These are phyloP conservation scores for Bipolaris sorokiniana DNA, from an alignment of 2,329 filamentous ascomycete species.

Conservation along the genomic window DNA sequence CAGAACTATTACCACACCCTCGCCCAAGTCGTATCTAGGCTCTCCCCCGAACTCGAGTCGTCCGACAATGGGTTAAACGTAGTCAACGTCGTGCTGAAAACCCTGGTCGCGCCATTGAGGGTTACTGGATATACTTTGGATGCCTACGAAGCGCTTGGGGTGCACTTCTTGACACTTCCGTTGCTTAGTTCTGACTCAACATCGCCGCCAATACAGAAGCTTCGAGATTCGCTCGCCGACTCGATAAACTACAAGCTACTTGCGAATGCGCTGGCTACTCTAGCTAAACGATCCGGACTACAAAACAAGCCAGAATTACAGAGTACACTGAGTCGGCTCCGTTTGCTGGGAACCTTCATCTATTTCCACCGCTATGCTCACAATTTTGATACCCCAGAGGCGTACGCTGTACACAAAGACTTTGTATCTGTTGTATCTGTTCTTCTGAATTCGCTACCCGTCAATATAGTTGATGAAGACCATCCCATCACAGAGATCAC, in stretches of 20 bases:
- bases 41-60: conserved; percentile 14
- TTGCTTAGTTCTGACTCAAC: conserved; percentile 41
- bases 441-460: conserved; percentile 62
- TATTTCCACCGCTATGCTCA: conserved; percentile 61
- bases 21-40: conserved; percentile 29
- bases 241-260: conserved; percentile 59
- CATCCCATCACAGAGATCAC: conserved; percentile 38
- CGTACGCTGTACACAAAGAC: conserved; percentile 56
- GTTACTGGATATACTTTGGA: conserved; percentile 46
- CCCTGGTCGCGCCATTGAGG: conserved; percentile 39
- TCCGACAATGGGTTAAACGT: conserved; percentile 5
- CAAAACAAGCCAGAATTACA: conserved; percentile 36
- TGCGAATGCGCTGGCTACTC: conserved; percentile 40
- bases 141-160: conserved; percentile 49
- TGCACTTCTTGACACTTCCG: conserved; percentile 53
- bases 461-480: conserved; percentile 61
- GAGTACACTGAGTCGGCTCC: conserved; percentile 55
- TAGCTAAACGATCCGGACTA: conserved; percentile 36
- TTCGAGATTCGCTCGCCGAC: conserved; percentile 51
- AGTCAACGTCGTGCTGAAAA: conserved; percentile 27
- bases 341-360: conserved; percentile 66
- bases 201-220: conserved; percentile 28
- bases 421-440: conserved; percentile 63
- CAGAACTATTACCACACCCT: conserved; percentile 43
- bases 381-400: conserved; percentile 46